These are phyloP conservation scores for Posidonia australis DNA, from an alignment of 106 monocot species.

Conservation along the genomic window DNA sequence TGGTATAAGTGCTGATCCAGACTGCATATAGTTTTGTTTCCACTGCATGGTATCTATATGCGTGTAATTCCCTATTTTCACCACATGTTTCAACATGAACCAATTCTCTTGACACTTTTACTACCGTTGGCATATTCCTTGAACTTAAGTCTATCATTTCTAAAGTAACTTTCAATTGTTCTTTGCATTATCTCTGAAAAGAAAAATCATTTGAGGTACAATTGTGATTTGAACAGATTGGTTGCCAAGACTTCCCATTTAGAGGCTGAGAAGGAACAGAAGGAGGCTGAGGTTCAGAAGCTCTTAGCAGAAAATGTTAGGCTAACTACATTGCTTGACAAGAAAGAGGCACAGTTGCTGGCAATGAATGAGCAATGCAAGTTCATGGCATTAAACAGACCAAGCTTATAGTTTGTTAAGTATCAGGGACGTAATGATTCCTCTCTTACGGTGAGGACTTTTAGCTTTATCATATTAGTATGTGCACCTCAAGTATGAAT, in stretches of 20 bases:
- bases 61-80: too few relatives aligned
- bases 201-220: neutral
- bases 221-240: slow-evolving; percentile 34
- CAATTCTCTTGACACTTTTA: too few relatives aligned
- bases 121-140: too few relatives aligned
- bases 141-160: too few relatives aligned
- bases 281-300: slow-evolving; percentile 75
- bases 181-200: too few relatives aligned
- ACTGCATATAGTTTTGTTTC: too few relatives aligned
- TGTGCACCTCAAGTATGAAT: neutral
- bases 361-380: slow-evolving; percentile 97
- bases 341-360: slow-evolving; percentile 74
- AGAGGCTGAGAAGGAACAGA: slow-evolving; percentile 61
- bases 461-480: neutral
- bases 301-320: slow-evolving; percentile 75
- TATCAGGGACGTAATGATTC: neutral
- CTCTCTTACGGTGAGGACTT: neutral
- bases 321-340: slow-evolving; percentile 53
- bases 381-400: slow-evolving; percentile 65
- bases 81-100: too few relatives aligned
- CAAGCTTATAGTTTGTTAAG: slow-evolving; percentile 14
- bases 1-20: too few relatives aligned
- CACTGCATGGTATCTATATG: too few relatives aligned
- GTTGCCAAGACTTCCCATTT: slow-evolving; percentile 57
- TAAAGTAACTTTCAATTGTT: too few relatives aligned